Evolutionary conservation across 495 filamentous ascomycete species (phyloP), one percentile per base, ranked within the genome.

Genomic region (Geopyxis carbonaria): DNA sequence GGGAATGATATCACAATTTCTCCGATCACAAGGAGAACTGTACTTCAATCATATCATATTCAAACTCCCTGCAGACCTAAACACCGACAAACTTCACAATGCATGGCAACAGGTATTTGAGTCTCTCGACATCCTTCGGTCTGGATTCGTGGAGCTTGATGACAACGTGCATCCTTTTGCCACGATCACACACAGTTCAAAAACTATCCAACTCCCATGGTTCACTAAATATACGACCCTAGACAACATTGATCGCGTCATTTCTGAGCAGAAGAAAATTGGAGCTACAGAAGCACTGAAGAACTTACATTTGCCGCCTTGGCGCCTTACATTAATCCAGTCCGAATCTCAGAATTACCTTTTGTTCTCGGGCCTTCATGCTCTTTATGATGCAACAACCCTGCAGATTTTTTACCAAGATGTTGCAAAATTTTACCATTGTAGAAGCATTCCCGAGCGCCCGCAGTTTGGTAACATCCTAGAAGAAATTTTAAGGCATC

Each of bases 341-440:
- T 38, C 48, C 0, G 38, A 48, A 5, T 31, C 27, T 1, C 31
- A 35, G 3, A 42, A 32, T 9, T 38, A 52, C 0, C 42, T 77
- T 8, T 52, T 65, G 27, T 61, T 79, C 30, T 70, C 63, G 10
- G 64, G 68, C 4, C 73, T 83, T 37, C 82, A 92, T 57, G 77
- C 78, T 2, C 59, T 92, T 1, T 89, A 84, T 45, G 82, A 92
- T 60, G 83, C 78, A 0, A 63, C 70, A 23, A 76, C 78, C 11
- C 58, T 92, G 4, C 60, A 66, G 11, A 40, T 45, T n/a, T 21
- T 41, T 1, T 41, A 32, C 29, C 13, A 33, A 19, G 29, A 78
- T 43, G 56, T 86, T 20, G 45, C 52, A 4, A 46, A 45, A 37
- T 55, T 51, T 15, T 65, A 67, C 38, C 45, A 51, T 23, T 58